A percentile compares a stretch with the other conserved stretches of the same genome.
phyloP scores from a whole-genome alignment of 192 early-diverging fungal genomes.

The Rhizophagus clarus region DNA sequence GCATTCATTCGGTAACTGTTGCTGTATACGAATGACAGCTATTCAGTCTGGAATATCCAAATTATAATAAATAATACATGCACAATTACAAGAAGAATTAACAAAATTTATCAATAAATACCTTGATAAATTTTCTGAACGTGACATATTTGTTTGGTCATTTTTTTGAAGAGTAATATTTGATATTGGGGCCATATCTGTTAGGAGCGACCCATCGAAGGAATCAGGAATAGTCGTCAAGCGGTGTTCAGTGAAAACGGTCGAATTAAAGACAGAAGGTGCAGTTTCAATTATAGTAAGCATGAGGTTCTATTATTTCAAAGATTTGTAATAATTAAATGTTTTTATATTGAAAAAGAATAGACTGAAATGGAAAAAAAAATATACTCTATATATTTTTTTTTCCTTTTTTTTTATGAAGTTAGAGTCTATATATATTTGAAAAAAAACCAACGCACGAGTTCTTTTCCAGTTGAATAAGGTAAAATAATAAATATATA shows the following conservation, averaged over 20 bases:
- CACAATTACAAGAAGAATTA: background rate
- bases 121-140: conserved; percentile 1
- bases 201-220: background rate
- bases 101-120: background rate
- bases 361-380: too few species aligned
- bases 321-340: background rate
- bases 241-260: background rate
- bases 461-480: too few species aligned
- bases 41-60: conserved; percentile 5
- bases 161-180: background rate
- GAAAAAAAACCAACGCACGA: too few species aligned
- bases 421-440: too few species aligned
- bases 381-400: too few species aligned
- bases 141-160: background rate
- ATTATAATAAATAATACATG: background rate
- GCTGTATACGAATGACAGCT: background rate
- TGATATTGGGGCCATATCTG: background rate
- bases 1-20: background rate
- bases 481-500: too few species aligned
- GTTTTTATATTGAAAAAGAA: too few species aligned
- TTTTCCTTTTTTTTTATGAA: too few species aligned
- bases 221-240: background rate
- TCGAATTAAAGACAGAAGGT: background rate
- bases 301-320: background rate
- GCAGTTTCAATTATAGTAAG: background rate